Evolutionary conservation across 305 asterid species (phyloP), one percentile per base, ranked within the genome.

Genomic region (Solanum hybrid): DNA sequence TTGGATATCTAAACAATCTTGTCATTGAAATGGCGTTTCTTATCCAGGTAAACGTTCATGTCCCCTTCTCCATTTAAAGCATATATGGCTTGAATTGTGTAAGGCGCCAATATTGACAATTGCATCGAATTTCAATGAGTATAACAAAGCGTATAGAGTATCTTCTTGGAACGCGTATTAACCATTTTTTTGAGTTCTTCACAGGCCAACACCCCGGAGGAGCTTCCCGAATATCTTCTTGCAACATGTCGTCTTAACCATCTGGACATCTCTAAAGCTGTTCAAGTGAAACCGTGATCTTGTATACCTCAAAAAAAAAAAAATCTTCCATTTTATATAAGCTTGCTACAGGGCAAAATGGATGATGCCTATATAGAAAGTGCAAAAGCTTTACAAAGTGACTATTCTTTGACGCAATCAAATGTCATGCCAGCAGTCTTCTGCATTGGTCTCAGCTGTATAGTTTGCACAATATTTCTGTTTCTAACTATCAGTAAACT

Each of bases 1-100:
- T 96, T 60, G 99, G 99, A 69, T 97, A 95, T 94, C 98, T 97
- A 17, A 95, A 94, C 95, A 97, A 95, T 91, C 92, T 97, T 89
- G 98, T 97, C 78, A 95, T 97, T 89, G 99, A 95, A 91, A 95
- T 97, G 99, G 99, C 99, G 56, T 97, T 97, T 91, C 91, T 97
- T 69, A 93, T 97, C 91, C 98, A 96, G 98, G 99, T 97, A 94
- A 89, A 12, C 3, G 4, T 87, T 73, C 84, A 31, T 84, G 75
- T 31, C 87, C 87, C 42, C 19, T 84, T 56, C 87, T 29, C 72
- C 73, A 45, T 51, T 45, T 51, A 29, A n/a, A 45, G 31, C 87
- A 51, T 29, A 51, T 29, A 56, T 38, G 72, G 24, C 69, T 81
- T 71, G 8, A 26, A 37, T 35, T 40, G 79, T 56, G 2, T 37